Evolutionary conservation across 768 basidiomycete genomes (phyloP).

Genomic region (Paxillus ammoniavirescens): DNA sequence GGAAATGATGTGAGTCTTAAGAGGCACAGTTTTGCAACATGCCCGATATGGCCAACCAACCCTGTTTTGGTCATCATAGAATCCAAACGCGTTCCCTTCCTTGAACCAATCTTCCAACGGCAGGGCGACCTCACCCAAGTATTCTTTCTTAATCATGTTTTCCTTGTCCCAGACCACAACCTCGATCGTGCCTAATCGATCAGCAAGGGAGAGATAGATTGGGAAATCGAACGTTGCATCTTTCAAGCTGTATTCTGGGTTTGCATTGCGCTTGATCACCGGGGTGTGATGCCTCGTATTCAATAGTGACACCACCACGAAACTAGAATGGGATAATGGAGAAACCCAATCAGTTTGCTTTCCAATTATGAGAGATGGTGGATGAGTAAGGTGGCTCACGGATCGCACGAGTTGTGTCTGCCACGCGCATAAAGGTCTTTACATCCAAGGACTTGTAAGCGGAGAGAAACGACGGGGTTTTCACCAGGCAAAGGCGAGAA

Average conservation of each 20-base stretch:
- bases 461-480: slow-evolving; percentile 60
- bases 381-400: slow-evolving; percentile 46
- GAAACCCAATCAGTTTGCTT: neutral
- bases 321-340: slow-evolving; percentile 39
- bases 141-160: slow-evolving; percentile 78
- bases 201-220: slow-evolving; percentile 72
- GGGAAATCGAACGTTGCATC: slow-evolving; percentile 91
- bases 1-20: slow-evolving; percentile 1
- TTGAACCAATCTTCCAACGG: slow-evolving; percentile 82
- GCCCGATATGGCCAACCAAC: slow-evolving; percentile 38
- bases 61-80: slow-evolving; percentile 64
- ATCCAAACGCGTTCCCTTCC: slow-evolving; percentile 42
- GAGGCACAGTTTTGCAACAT: neutral
- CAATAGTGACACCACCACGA: slow-evolving; percentile 65
- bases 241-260: slow-evolving; percentile 62
- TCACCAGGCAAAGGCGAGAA: slow-evolving; percentile 57
- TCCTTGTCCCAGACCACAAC: slow-evolving; percentile 95
- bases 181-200: slow-evolving; percentile 73
- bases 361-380: neutral
- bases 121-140: slow-evolving; percentile 84
- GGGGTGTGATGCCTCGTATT: slow-evolving; percentile 67
- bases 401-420: slow-evolving; percentile 70
- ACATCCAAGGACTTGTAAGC: slow-evolving; percentile 68
- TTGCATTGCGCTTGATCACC: slow-evolving; percentile 67
- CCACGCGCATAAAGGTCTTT: slow-evolving; percentile 61